Base-by-base conservation (phyloP, 1,284 basidiomycete genomes). In the Phenoliferia sp. region DNA sequence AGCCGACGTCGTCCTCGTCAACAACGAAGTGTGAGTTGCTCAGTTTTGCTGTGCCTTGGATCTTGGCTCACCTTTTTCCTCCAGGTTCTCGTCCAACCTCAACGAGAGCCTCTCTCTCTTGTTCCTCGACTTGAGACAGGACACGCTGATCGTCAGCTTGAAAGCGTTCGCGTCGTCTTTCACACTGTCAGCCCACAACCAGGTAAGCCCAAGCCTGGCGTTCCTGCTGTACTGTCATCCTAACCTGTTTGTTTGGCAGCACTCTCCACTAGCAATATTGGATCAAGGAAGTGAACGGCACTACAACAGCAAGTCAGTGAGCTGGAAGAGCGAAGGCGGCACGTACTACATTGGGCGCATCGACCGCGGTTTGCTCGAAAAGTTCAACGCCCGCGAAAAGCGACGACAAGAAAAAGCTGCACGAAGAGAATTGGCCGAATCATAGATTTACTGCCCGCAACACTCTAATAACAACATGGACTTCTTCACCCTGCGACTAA, bases 1-100 rank as follows among this genome's bases (percentile, higher is more conserved):
- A 33, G 83, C 84, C 1, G 83, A 85, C 74, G 80, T 84, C 0
- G 81, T 85, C 22, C 76, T 85, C 52, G 83, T 84, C 68, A 85
- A 85, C 77, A 85, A 85, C 72, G 82, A 82, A 69, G 83, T 82
- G 72, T 67, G 19, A 28, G 69, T 61, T 54, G 15, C 39, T 22
- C 39, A 44, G 15, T 44, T 15, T 44, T 44, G 39, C 22, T 22
- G 15, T 44, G 12, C 39, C 39, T 44, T 44, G 15, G 19, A 31
- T 12, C 32, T 10, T 19, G 3, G 19, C 33, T 16, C 16, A 12
- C 36, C 44, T n/a, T 48, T 9, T 17, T 3, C 44, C 28, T 50
- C 59, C 17, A 73, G 72, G 4, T 83, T 83, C 76, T 80, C 83
- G 1, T 80, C 84, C 0, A 71, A 77, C 3, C 80, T 84, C 16